phyloP scores from a whole-genome alignment of 2,329 filamentous ascomycete genomes.

The Aspergillus oerlinghausenensis region DNA sequence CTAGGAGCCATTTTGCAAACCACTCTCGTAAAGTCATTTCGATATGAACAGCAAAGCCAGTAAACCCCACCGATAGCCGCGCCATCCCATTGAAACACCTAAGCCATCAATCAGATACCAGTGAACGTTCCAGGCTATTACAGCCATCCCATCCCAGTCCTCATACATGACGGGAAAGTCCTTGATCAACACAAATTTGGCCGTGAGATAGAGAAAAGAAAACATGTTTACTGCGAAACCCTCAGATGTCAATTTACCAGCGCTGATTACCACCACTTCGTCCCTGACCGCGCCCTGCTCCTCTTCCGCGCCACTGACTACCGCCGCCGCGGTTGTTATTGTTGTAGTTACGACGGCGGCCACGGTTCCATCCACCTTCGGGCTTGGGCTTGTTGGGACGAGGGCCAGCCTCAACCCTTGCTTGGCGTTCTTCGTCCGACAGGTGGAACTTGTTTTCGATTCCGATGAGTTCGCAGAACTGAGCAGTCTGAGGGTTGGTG shows the following conservation, averaged over 20 bases:
- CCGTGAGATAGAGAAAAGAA: neutral
- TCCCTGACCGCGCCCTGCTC: neutral
- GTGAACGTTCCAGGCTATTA: neutral
- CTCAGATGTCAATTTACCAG: neutral
- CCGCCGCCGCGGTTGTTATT: neutral
- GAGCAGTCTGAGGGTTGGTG: conserved; percentile 78
- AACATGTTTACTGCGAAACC: neutral
- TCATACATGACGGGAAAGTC: neutral
- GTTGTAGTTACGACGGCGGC: conserved; percentile 15
- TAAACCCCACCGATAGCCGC: neutral
- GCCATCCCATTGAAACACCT: neutral
- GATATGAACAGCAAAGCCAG: neutral
- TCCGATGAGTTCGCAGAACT: conserved; percentile 72
- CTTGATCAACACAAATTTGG: neutral
- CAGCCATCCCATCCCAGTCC: neutral
- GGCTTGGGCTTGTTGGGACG: conserved; percentile 33
- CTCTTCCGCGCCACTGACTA: neutral
- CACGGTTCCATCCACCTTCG: conserved; percentile 8
- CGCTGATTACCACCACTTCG: neutral
- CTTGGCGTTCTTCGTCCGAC: conserved; percentile 63
- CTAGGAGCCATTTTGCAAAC: neutral
- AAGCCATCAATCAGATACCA: neutral
- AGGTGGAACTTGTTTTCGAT: conserved; percentile 74
- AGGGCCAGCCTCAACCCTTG: conserved; percentile 57
- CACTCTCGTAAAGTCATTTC: neutral